These are phyloP conservation scores for Fusarium palustre DNA, from an alignment of 2,329 filamentous ascomycete genomes.

Conservation along the genomic window DNA sequence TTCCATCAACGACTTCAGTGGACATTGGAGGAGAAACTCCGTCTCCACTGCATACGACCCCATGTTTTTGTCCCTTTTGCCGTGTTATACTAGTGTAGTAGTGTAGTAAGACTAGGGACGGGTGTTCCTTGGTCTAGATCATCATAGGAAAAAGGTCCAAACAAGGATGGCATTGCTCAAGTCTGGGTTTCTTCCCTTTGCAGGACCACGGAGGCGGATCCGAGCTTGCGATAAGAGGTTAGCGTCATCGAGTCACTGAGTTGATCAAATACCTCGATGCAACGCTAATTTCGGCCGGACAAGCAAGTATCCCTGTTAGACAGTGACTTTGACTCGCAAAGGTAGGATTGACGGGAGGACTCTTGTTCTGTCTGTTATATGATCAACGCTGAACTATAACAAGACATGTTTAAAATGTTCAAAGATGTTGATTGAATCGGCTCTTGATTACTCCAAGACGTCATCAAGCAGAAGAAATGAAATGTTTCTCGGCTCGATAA, in stretches of 20 bases:
- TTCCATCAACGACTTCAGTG: background rate
- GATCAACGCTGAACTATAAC: background rate
- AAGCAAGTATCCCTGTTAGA: background rate
- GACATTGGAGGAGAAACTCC: constrained; percentile 6
- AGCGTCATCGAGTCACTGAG: constrained; percentile 16
- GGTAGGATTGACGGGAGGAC: background rate
- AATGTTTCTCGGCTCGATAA: constrained; percentile 24
- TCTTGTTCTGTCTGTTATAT: too few relatives aligned
- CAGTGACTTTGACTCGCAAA: background rate
- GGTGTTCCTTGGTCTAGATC: constrained; percentile 18
- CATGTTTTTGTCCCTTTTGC: background rate
- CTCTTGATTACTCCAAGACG: background rate
- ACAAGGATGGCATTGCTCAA: background rate
- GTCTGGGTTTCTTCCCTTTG: constrained; percentile 13
- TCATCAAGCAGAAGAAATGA: background rate
- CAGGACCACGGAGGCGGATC: constrained; percentile 24
- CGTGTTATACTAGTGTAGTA: background rate
- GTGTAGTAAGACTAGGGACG: background rate
- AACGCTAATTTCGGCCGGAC: constrained; percentile 7
- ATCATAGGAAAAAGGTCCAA: constrained; percentile 9
- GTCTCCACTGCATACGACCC: background rate
- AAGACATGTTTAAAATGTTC: background rate
- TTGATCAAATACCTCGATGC: constrained; percentile 4
- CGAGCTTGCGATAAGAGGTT: constrained; percentile 12
- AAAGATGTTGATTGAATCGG: background rate